A percentile compares a stretch with the other conserved stretches of the same genome.
phyloP scores from a whole-genome alignment of 2,329 filamentous ascomycete species.

The Penicillium sclerotigenum region DNA sequence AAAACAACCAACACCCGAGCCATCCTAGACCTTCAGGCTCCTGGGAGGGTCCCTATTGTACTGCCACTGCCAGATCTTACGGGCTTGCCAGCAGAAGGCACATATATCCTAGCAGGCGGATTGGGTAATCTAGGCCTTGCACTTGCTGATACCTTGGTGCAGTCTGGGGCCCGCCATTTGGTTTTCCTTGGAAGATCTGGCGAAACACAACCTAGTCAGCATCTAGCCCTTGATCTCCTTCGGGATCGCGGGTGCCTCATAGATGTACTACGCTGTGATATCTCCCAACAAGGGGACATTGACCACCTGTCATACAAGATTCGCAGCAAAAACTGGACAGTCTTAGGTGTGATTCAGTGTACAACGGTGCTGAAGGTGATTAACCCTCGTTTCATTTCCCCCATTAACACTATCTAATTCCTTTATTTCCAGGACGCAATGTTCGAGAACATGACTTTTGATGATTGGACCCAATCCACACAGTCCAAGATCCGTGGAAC shows the following conservation, averaged over 20 bases:
- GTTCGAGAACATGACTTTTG: slow-evolving; percentile 21
- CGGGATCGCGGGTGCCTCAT: slow-evolving; percentile 11
- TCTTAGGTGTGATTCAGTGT: slow-evolving; percentile 20
- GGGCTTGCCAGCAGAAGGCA: slow-evolving; percentile 6
- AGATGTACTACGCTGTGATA: slow-evolving; percentile 18
- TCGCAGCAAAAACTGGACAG: slow-evolving; percentile 12
- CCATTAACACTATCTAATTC: not conserved
- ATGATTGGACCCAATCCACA: slow-evolving; percentile 12
- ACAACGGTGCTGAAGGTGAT: slow-evolving; percentile 20
- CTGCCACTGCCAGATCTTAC: slow-evolving; percentile 11
- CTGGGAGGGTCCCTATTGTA: slow-evolving; percentile 15
- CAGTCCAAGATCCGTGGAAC: slow-evolving; percentile 16
- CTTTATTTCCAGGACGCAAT: slow-evolving; percentile 17
- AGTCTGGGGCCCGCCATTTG: slow-evolving; percentile 21
- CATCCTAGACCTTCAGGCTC: slow-evolving; percentile 14
- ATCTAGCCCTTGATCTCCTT: slow-evolving; percentile 13
- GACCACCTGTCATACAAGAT: slow-evolving; percentile 12
- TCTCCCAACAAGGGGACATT: slow-evolving; percentile 15
- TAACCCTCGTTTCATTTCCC: not conserved
- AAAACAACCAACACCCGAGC: slow-evolving; percentile 7
- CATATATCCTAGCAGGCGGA: slow-evolving; percentile 24
- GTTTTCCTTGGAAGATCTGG: slow-evolving; percentile 24
- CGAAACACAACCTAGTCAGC: slow-evolving; percentile 5
- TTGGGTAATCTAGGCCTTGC: slow-evolving; percentile 23
- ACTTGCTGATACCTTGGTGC: slow-evolving; percentile 17